Percentiles rank a stretch among this genome's conserved stretches.
Conservation (phyloP, 2,329 filamentous ascomycete species). For the Coniochaeta sp. region DNA sequence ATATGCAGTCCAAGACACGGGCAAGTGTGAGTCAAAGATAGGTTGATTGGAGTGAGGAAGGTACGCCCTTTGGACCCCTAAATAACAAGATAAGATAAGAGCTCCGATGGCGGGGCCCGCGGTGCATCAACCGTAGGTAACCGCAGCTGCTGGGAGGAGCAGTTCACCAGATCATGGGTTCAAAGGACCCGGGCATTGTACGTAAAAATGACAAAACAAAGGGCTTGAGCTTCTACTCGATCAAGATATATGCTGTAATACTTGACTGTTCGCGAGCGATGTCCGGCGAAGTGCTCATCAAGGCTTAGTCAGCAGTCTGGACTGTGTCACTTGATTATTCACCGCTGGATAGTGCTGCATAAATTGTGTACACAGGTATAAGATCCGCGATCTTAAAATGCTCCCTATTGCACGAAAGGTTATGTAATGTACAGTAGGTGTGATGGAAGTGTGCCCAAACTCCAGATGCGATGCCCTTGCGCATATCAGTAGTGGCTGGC, state of each 20-base stretch:
- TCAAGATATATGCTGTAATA: too few relatives aligned
- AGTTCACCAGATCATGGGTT: background rate
- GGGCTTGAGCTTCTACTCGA: background rate
- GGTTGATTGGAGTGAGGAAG: background rate
- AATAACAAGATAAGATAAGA: background rate
- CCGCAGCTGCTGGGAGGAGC: background rate
- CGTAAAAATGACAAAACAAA: background rate
- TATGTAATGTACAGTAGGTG: background rate
- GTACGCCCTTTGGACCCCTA: background rate
- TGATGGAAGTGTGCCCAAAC: background rate
- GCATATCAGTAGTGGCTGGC: background rate
- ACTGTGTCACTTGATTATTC: too few relatives aligned
- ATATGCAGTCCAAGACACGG: background rate
- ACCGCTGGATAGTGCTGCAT: too few relatives aligned
- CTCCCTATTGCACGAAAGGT: background rate
- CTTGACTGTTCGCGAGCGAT: too few relatives aligned
- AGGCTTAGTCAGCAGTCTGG: too few relatives aligned
- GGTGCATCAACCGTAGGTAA: background rate
- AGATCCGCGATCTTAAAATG: background rate
- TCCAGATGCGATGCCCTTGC: background rate
- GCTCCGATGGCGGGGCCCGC: background rate
- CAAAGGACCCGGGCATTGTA: background rate
- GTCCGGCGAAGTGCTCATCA: too few relatives aligned
- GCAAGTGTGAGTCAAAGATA: background rate
- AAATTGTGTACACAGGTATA: too few relatives aligned